These are phyloP conservation scores for Sechiopsis laciniata DNA, from an alignment of 306 rosid species.

Conservation along the genomic window DNA sequence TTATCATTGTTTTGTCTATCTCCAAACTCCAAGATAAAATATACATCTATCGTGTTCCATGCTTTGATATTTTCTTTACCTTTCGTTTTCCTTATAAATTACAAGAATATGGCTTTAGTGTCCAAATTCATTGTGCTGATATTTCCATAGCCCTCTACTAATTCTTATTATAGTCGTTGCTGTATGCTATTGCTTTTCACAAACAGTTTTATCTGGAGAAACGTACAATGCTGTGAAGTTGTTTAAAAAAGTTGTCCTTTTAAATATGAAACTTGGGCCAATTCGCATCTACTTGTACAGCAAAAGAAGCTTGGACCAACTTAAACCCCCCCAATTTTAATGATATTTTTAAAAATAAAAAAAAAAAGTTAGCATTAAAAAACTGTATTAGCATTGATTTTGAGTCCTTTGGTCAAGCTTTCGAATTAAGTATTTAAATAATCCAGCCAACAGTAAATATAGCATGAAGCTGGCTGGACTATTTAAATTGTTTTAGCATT, in stretches of 20 bases:
- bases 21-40: background rate
- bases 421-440: background rate
- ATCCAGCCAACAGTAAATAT: background rate
- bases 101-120: background rate
- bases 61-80: background rate
- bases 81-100: background rate
- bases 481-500: background rate
- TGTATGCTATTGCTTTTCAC: background rate
- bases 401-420: slow-evolving; percentile 3
- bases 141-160: background rate
- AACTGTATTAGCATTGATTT: background rate
- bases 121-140: background rate
- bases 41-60: background rate
- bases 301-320: background rate
- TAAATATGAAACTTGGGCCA: background rate
- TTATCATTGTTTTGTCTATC: background rate
- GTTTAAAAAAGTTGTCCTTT: background rate
- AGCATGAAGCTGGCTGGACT: background rate
- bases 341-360: background rate
- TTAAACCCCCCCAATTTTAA: background rate
- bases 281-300: background rate
- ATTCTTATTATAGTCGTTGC: background rate
- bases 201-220: background rate
- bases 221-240: background rate
- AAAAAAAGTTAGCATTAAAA: background rate